phyloP scores from a whole-genome alignment of 352 stramenopile species.

The Phytophthora cryptogea region DNA sequence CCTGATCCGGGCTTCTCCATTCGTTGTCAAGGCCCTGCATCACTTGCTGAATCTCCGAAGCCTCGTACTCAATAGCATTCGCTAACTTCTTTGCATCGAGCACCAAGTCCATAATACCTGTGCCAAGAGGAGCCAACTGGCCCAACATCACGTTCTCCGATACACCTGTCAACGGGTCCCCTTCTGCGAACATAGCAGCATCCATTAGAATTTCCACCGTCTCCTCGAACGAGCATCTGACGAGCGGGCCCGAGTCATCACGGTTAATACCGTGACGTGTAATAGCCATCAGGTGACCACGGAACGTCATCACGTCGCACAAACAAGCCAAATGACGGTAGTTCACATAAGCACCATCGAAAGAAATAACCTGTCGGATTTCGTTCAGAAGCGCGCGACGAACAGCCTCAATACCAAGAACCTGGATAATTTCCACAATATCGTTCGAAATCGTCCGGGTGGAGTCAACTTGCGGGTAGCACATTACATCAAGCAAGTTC shows the following conservation, averaged over 20 bases:
- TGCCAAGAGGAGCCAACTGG: slow-evolving; percentile 96
- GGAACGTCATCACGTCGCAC: slow-evolving; percentile 99
- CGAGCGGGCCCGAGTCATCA: slow-evolving; percentile 97
- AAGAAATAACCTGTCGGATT: slow-evolving; percentile 98
- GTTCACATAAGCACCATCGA: slow-evolving; percentile 99
- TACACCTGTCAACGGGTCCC: slow-evolving; percentile 97
- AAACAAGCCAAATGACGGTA: slow-evolving; percentile 99
- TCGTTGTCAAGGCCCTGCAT: slow-evolving; percentile 93
- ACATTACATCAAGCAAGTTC: slow-evolving; percentile 98
- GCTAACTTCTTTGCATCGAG: slow-evolving; percentile 98
- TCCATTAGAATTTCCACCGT: slow-evolving; percentile 99
- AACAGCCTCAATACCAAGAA: slow-evolving; percentile 93
- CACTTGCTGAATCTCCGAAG: slow-evolving; percentile 91
- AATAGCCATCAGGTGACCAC: slow-evolving; percentile 97
- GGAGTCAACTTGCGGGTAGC: slow-evolving; percentile 96
- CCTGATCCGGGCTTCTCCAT: slow-evolving; percentile 84
- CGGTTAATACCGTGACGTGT: slow-evolving; percentile 99
- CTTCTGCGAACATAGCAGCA: slow-evolving; percentile 97
- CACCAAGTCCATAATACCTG: slow-evolving; percentile 97
- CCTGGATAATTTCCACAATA: slow-evolving; percentile 98
- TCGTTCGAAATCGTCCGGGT: slow-evolving; percentile 99
- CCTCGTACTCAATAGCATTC: slow-evolving; percentile 97
- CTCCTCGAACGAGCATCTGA: slow-evolving; percentile 99
- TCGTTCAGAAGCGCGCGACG: slow-evolving; percentile 93
- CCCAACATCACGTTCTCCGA: slow-evolving; percentile 99